These are phyloP conservation scores for Fusarium haematococcum DNA, from an alignment of 2,329 filamentous ascomycete species.

Conservation along the genomic window DNA sequence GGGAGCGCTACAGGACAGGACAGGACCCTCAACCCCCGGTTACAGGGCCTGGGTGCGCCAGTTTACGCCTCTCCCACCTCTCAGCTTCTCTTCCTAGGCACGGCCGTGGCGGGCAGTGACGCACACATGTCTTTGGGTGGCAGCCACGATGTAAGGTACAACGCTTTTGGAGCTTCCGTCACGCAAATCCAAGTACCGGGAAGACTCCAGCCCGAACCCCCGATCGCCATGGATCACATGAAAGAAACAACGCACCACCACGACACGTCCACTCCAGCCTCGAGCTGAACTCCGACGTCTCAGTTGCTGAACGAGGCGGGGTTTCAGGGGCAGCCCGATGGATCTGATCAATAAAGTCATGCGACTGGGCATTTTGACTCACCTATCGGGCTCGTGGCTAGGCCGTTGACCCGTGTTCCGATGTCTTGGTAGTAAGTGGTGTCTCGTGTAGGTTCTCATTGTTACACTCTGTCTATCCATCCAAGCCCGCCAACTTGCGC, in stretches of 20 bases:
- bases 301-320: conserved; percentile 24
- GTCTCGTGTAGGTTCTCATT: neutral
- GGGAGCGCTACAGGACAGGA: conserved; percentile 28
- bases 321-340: conserved; percentile 30
- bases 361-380: conserved; percentile 23
- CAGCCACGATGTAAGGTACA: conserved; percentile 26
- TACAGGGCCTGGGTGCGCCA: conserved; percentile 26
- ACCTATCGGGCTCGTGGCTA: conserved; percentile 12
- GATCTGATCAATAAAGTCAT: conserved; percentile 29
- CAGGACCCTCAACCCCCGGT: conserved; percentile 12
- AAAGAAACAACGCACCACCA: conserved; percentile 20
- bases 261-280: neutral
- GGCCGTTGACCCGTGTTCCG: neutral
- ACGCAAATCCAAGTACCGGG: conserved; percentile 24
- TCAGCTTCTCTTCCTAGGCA: conserved; percentile 23
- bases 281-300: conserved; percentile 18
- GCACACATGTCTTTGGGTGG: conserved; percentile 29
- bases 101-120: conserved; percentile 38
- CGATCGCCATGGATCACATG: conserved; percentile 31
- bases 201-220: conserved; percentile 25
- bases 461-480: conserved; percentile 13
- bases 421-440: neutral
- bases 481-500: neutral
- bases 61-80: conserved; percentile 34
- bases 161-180: conserved; percentile 12